Evolutionary conservation across 2,329 filamentous ascomycete genomes (phyloP).

Genomic region (Fusarium transvaalense): DNA sequence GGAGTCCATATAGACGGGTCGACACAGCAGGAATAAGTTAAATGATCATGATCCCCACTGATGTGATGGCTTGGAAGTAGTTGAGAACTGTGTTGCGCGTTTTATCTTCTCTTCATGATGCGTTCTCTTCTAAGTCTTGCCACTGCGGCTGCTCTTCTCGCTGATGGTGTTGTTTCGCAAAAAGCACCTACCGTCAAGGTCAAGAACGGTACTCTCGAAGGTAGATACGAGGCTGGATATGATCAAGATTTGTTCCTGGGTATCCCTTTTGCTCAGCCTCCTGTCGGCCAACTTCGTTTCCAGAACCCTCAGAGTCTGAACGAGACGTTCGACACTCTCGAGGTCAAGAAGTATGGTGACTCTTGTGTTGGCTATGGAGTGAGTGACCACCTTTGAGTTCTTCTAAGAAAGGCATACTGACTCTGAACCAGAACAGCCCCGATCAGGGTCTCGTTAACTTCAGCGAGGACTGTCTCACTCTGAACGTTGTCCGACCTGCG

Average conservation of each 20-base stretch:
- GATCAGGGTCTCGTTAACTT: constrained; percentile 35
- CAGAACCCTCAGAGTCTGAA: constrained; percentile 34
- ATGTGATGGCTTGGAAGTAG: not conserved
- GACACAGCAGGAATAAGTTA: not conserved
- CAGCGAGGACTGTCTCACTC: constrained; percentile 40
- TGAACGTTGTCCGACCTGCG: constrained; percentile 40
- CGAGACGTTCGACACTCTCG: constrained; percentile 27
- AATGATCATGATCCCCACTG: not conserved
- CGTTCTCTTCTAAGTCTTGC: constrained; percentile 17
- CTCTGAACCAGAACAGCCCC: constrained; percentile 19
- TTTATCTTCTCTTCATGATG: constrained; percentile 5
- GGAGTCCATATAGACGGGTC: not conserved
- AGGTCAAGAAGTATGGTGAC: constrained; percentile 43
- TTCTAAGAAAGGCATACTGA: not conserved
- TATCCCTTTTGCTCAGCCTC: constrained; percentile 43
- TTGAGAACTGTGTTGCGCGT: not conserved
- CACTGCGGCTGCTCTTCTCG: constrained; percentile 19
- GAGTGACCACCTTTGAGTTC: fast-evolving
- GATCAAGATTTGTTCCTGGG: constrained; percentile 43
- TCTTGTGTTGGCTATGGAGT: constrained; percentile 47
- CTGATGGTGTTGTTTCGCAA: constrained; percentile 4
- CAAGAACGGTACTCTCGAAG: constrained; percentile 43
- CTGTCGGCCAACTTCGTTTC: constrained; percentile 32
- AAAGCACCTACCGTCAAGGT: constrained; percentile 35
- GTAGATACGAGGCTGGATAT: constrained; percentile 35